Percentiles rank a stretch among this genome's conserved stretches.
These are phyloP conservation scores for Parathielavia appendiculata DNA, from an alignment of 495 filamentous ascomycete species.

Conservation along the genomic window DNA sequence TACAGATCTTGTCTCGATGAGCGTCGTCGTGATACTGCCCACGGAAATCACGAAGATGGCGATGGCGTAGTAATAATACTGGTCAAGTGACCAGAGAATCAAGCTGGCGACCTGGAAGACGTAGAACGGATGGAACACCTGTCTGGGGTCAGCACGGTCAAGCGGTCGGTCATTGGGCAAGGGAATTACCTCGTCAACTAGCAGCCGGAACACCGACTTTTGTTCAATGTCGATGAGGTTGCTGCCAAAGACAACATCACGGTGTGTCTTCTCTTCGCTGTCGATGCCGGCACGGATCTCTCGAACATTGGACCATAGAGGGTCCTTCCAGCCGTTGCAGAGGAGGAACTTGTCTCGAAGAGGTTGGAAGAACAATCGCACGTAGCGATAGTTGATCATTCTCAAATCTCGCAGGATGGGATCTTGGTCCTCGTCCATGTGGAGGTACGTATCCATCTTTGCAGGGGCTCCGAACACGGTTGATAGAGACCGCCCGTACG, in stretches of 20 bases:
- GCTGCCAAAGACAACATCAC: slow-evolving; percentile 78
- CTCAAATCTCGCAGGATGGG: slow-evolving; percentile 66
- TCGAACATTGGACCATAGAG: slow-evolving; percentile 73
- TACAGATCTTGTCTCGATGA: slow-evolving; percentile 85
- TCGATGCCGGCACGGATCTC: slow-evolving; percentile 78
- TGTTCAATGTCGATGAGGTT: slow-evolving; percentile 90
- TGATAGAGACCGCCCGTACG: slow-evolving; percentile 76
- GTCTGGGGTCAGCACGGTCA: slow-evolving; percentile 8
- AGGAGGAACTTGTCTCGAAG: slow-evolving; percentile 80
- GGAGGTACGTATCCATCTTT: slow-evolving; percentile 45
- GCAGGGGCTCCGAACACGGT: slow-evolving; percentile 72
- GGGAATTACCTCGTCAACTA: slow-evolving; percentile 73
- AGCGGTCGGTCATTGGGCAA: neutral
- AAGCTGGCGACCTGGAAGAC: slow-evolving; percentile 96
- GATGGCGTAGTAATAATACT: slow-evolving; percentile 95
- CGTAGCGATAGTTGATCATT: slow-evolving; percentile 84
- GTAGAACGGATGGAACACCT: slow-evolving; percentile 97
- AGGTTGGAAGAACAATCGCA: slow-evolving; percentile 88
- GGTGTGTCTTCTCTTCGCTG: slow-evolving; percentile 77
- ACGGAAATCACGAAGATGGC: slow-evolving; percentile 96
- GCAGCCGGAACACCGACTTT: slow-evolving; percentile 73
- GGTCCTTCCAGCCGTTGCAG: slow-evolving; percentile 88
- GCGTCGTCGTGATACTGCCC: slow-evolving; percentile 81
- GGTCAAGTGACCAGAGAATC: slow-evolving; percentile 87
- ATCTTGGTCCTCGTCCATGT: slow-evolving; percentile 79